Evolutionary conservation across 257 asterid genomes (phyloP).

Genomic region (Linaria vulgaris): DNA sequence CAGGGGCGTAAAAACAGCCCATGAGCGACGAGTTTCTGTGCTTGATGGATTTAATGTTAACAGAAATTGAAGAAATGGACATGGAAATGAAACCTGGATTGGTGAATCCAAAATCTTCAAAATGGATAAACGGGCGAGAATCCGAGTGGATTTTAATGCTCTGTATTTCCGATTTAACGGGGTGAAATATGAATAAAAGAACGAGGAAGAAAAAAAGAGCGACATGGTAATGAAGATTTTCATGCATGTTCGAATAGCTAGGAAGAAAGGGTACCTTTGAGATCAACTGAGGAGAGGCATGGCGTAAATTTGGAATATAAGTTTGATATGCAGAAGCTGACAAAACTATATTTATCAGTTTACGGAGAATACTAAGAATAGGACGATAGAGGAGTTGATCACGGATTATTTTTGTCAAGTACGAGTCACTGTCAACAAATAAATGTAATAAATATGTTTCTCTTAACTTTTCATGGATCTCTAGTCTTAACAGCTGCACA

Average conservation of each 20-base stretch:
- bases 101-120: constrained; percentile 40
- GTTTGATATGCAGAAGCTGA: constrained; percentile 8
- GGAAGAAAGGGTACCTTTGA: no score
- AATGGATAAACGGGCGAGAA: constrained; percentile 33
- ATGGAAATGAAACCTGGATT: constrained; percentile 34
- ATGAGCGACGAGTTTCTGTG: constrained; percentile 31
- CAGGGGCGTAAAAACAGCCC: constrained; percentile 43
- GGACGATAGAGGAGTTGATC: background rate
- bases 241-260: constrained; percentile 20
- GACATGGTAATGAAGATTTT: constrained; percentile 6
- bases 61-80: constrained; percentile 29
- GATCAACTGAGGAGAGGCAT: background rate
- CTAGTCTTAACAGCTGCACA: no score
- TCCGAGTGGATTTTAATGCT: constrained; percentile 28
- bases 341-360: constrained; percentile 3
- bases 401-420: background rate
- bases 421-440: no score
- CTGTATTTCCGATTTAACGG: constrained; percentile 29
- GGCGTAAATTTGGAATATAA: constrained; percentile 6
- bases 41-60: constrained; percentile 16
- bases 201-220: constrained; percentile 9
- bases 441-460: no score
- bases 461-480: no score
- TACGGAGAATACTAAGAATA: constrained; percentile 6
- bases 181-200: background rate